These are phyloP conservation scores for Exserohilum rostratum DNA, from an alignment of 2,329 filamentous ascomycete species.

Conservation along the genomic window DNA sequence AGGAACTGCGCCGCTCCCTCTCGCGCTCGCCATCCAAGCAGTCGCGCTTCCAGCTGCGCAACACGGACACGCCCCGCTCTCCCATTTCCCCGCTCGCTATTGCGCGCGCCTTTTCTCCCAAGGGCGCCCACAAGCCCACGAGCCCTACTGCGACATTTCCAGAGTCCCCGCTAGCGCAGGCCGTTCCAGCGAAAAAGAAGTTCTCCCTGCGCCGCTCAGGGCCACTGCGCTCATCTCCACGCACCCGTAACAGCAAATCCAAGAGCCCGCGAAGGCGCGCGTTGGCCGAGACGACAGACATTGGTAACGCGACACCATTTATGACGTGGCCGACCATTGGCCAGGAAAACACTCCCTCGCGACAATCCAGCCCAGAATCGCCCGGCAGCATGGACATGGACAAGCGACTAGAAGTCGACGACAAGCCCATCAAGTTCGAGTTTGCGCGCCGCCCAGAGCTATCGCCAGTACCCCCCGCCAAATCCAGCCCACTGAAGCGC, in stretches of 20 bases:
- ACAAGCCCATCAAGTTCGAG: conserved; percentile 56
- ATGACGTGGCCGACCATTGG: conserved; percentile 55
- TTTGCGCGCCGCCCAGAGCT: conserved; percentile 45
- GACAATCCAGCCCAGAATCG: conserved; percentile 35
- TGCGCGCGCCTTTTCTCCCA: conserved; percentile 54
- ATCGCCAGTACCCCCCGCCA: conserved; percentile 57
- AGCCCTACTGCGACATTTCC: conserved; percentile 58
- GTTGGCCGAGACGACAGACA: conserved; percentile 71
- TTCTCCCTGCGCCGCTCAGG: conserved; percentile 56
- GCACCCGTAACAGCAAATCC: conserved; percentile 69
- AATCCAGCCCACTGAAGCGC: conserved; percentile 86
- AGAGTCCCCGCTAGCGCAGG: conserved; percentile 64
- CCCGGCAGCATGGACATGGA: conserved; percentile 43
- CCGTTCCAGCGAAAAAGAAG: conserved; percentile 65
- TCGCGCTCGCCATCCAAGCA: conserved; percentile 91
- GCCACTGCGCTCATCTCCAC: conserved; percentile 62
- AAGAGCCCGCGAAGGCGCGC: conserved; percentile 77
- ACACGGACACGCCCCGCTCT: conserved; percentile 50
- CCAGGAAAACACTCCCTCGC: conserved; percentile 52
- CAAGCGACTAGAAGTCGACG: conserved; percentile 52
- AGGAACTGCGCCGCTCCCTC: conserved; percentile 83
- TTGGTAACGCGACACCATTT: conserved; percentile 69
- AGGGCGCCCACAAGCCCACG: conserved; percentile 52
- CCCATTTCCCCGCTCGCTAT: conserved; percentile 53
- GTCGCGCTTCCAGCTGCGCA: conserved; percentile 70